A percentile compares a stretch with the other conserved stretches of the same genome.
phyloP scores from a whole-genome alignment of 352 stramenopile genomes.

The Phytopythium sindhum region DNA sequence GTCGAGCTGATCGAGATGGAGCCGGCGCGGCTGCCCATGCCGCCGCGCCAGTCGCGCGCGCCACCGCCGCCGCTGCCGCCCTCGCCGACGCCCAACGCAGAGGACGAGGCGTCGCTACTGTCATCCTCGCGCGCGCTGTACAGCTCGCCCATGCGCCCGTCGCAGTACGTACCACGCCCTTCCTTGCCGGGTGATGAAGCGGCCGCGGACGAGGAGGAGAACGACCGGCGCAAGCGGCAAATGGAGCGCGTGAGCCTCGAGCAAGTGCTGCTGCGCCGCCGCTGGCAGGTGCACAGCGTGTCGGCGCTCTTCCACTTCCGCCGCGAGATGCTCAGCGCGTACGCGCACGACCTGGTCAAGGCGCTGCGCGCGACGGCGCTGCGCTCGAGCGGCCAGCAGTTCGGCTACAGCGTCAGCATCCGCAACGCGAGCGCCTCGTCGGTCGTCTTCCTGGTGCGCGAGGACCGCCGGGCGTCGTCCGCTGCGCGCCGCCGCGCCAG shows the following conservation, averaged over 20 bases:
- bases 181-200: conserved; percentile 2
- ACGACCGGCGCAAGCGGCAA: conserved; percentile 16
- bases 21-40: conserved; percentile 5
- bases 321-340: conserved; percentile 35
- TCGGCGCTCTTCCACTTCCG: conserved; percentile 65
- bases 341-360: conserved; percentile 67
- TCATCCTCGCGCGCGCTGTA: conserved; percentile 29
- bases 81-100: not conserved
- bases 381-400: conserved; percentile 39
- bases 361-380: conserved; percentile 49
- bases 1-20: conserved; percentile 6
- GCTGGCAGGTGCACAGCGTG: conserved; percentile 61
- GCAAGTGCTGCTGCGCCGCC: conserved; percentile 44
- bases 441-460: conserved; percentile 54
- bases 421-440: conserved; percentile 32
- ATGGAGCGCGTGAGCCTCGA: conserved; percentile 37
- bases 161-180: conserved; percentile 25
- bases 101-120: not conserved
- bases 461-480: conserved; percentile 35
- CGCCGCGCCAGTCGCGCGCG: conserved; percentile 1
- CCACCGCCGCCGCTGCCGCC: conserved; percentile 1
- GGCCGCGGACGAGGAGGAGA: not conserved
- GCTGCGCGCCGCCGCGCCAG: conserved; percentile 1
- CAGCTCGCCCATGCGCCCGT: conserved; percentile 33
- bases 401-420: conserved; percentile 66